These are phyloP conservation scores for Phytophthora nicotianae DNA, from an alignment of 352 stramenopile species.

Conservation along the genomic window DNA sequence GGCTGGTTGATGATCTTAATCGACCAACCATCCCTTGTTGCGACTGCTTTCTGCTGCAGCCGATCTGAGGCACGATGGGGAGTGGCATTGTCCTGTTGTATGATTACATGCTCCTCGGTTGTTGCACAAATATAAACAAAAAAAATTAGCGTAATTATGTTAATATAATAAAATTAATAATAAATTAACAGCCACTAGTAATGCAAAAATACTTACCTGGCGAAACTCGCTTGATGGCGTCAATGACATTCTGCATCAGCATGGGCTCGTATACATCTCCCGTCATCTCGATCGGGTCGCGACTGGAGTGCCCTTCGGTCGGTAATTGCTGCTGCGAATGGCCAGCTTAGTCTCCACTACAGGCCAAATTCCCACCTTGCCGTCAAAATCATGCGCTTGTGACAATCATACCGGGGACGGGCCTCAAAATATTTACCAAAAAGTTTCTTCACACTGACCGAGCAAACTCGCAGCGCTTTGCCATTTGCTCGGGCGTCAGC, in stretches of 20 bases:
- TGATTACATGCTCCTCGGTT: background rate
- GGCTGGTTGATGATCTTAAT: background rate
- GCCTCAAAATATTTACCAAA: background rate
- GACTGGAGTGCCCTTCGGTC: conserved; percentile 2
- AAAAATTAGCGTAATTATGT: background rate
- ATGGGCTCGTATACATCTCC: background rate
- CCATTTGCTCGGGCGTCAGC: background rate
- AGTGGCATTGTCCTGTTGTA: background rate
- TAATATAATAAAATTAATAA: no score
- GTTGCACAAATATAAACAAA: background rate
- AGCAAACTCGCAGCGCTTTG: background rate
- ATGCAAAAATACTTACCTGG: background rate
- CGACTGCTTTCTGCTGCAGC: background rate
- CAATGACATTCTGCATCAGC: background rate
- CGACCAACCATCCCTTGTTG: background rate
- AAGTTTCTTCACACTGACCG: background rate
- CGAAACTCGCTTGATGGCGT: background rate
- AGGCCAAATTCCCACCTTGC: background rate
- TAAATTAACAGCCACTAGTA: background rate
- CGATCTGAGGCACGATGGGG: background rate
- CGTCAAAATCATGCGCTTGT: background rate
- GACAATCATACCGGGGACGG: background rate
- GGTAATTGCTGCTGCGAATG: background rate
- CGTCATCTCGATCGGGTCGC: background rate
- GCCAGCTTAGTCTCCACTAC: background rate